Evolutionary conservation across 192 early-diverging fungal genomes (phyloP).

Genomic region (Coemansia sp.): DNA sequence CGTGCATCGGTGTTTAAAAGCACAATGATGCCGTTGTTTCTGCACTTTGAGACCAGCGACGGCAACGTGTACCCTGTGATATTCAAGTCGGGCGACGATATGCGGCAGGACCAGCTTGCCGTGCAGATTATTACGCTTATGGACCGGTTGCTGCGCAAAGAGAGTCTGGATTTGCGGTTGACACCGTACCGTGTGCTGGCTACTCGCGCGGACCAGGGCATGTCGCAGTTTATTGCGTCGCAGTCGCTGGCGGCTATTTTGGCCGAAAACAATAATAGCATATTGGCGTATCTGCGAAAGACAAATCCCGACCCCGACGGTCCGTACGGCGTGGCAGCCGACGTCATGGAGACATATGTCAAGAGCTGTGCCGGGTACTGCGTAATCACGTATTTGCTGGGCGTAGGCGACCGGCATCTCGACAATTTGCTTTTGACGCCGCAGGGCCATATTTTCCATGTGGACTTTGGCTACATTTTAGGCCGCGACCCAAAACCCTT

Average conservation of each 20-base stretch:
- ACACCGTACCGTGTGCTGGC: conserved; percentile 96
- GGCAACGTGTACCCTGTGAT: conserved; percentile 92
- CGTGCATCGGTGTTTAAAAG: conserved; percentile 86
- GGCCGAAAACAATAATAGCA: conserved; percentile 79
- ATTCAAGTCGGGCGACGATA: conserved; percentile 97
- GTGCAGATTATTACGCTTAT: conserved; percentile 98
- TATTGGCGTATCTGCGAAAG: conserved; percentile 76
- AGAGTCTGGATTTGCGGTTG: conserved; percentile 91
- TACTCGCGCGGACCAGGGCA: conserved; percentile 90
- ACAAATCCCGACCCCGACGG: conserved; percentile 67
- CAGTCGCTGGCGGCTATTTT: conserved; percentile 86
- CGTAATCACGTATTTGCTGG: conserved; percentile 97
- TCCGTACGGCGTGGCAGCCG: conserved; percentile 66
- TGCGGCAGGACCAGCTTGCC: conserved; percentile 96
- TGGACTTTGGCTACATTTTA: conserved; percentile 98
- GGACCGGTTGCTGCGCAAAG: conserved; percentile 92
- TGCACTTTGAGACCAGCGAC: conserved; percentile 83
- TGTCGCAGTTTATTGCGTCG: conserved; percentile 94
- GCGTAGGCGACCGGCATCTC: conserved; percentile 97
- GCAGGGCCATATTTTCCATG: conserved; percentile 89
- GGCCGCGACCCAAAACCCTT: conserved; percentile 99
- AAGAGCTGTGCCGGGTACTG: conserved; percentile 98
- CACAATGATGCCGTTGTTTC: conserved; percentile 79
- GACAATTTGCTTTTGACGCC: conserved; percentile 93
- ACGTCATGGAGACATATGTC: conserved; percentile 94